Evolutionary conservation across 2,329 filamentous ascomycete species (phyloP).

Genomic region (Colletotrichum karsti): DNA sequence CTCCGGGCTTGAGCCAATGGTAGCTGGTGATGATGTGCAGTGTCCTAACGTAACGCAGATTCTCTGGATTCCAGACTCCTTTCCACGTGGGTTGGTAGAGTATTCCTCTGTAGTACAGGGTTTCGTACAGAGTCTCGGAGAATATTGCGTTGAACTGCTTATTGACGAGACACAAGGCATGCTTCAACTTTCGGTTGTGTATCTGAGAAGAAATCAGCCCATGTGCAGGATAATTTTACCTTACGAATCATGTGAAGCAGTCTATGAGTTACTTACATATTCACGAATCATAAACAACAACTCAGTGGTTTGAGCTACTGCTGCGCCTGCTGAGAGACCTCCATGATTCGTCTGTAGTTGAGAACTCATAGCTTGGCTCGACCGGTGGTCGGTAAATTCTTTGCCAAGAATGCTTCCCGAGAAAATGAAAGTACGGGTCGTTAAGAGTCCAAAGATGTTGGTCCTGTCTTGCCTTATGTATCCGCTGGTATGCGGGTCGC

Average conservation of each 20-base stretch:
- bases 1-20: neutral
- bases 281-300: neutral
- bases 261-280: too few species aligned
- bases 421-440: too few species aligned
- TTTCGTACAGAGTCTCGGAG: neutral
- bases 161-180: neutral
- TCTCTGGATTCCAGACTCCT: neutral
- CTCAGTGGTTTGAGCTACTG: neutral
- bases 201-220: too few species aligned
- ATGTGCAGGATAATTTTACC: too few species aligned
- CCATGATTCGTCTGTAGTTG: too few species aligned
- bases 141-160: neutral
- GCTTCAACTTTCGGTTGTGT: neutral
- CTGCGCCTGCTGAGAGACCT: neutral
- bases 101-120: neutral
- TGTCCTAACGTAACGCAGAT: neutral
- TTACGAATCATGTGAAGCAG: too few species aligned
- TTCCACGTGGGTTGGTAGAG: neutral
- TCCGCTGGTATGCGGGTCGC: too few species aligned
- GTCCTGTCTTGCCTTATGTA: too few species aligned
- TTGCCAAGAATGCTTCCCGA: too few species aligned
- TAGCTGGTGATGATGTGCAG: neutral
- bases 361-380: too few species aligned
- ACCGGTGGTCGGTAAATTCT: too few species aligned
- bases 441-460: too few species aligned